Conservation (phyloP, 805 yeast genomes). For the Candida coquimbonensis region DNA sequence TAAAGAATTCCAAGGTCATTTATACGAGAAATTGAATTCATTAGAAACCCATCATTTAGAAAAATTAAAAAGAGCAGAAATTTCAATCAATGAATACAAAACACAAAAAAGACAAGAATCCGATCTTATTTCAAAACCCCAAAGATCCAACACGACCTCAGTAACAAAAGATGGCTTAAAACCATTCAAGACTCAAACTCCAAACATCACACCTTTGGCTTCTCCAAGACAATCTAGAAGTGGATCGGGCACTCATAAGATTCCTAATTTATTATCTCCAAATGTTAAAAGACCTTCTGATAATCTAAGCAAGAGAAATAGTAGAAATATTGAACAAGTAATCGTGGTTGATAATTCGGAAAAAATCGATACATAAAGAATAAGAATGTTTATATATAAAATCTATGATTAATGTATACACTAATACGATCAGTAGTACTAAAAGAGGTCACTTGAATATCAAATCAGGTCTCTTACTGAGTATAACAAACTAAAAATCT, state of each 20-base stretch:
- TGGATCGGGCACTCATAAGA: conserved; percentile 8
- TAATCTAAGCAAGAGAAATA: conserved; percentile 14
- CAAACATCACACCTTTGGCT: conserved; percentile 5
- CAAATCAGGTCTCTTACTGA: no score
- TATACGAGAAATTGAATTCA: conserved; percentile 10
- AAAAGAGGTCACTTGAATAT: no score
- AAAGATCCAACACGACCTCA: neutral
- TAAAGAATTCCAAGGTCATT: conserved; percentile 3
- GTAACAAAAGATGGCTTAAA: conserved; percentile 14
- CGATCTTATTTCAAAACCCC: conserved; percentile 2
- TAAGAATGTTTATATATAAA: no score
- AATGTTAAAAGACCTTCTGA: conserved; percentile 17
- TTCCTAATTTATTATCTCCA: conserved; percentile 6
- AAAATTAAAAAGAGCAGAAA: conserved; percentile 14
- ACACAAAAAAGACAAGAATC: conserved; percentile 6
- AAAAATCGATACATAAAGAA: neutral
- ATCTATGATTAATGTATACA: no score
- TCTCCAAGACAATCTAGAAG: conserved; percentile 16
- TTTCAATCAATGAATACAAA: conserved; percentile 9
- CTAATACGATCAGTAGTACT: no score
- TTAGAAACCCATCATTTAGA: conserved; percentile 13
- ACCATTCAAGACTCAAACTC: conserved; percentile 20
- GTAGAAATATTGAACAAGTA: conserved; percentile 1
- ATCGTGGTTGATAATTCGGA: neutral
- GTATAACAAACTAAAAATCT: no score